These are phyloP conservation scores for Selaginella moellendorffii DNA, from an alignment of 75 land plant species.

Conservation along the genomic window DNA sequence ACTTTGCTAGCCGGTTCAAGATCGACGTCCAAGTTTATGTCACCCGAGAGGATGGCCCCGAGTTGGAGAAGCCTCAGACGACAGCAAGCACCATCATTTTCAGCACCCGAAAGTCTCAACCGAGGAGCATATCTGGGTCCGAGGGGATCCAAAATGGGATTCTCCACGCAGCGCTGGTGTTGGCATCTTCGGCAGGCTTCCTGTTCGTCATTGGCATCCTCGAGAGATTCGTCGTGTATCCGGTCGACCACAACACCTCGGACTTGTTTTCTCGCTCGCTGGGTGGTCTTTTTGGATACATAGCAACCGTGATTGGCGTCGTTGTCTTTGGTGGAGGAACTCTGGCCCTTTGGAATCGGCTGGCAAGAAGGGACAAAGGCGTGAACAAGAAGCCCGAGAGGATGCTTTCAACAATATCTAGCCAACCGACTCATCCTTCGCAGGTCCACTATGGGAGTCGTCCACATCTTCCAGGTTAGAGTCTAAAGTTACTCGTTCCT, in stretches of 20 bases:
- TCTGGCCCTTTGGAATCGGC: background rate
- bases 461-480: background rate
- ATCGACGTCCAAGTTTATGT: background rate
- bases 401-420: background rate
- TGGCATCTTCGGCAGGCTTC: background rate
- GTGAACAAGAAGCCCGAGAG: background rate
- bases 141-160: background rate
- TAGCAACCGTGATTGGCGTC: background rate
- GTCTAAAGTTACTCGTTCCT: background rate
- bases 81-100: background rate
- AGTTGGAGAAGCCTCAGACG: background rate
- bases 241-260: constrained; percentile 3
- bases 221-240: background rate
- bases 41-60: background rate
- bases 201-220: background rate
- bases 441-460: background rate
- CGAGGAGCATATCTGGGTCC: background rate
- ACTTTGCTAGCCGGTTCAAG: background rate
- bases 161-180: background rate
- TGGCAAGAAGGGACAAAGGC: background rate
- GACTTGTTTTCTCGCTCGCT: background rate
- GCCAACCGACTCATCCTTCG: background rate
- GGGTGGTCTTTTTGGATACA: background rate
- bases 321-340: background rate
- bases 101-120: background rate